Percentiles rank a stretch among this genome's conserved stretches.
Evolutionary conservation across 2,329 filamentous ascomycete genomes (phyloP).

Genomic region (Diaporthe vexans): DNA sequence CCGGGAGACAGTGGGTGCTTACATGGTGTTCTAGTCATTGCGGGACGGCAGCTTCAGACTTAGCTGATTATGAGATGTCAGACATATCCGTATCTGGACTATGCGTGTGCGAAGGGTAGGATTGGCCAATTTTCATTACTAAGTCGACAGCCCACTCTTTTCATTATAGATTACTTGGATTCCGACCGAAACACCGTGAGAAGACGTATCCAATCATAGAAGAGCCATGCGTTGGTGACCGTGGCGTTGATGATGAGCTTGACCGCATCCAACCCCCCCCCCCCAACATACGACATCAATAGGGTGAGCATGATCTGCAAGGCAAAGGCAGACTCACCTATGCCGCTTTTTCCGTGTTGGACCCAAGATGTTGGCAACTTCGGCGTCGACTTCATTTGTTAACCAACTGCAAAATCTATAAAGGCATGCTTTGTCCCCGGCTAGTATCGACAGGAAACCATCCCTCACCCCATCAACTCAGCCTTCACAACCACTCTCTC

Average conservation of each 20-base stretch:
- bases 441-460: background rate
- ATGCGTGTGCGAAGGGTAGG: background rate
- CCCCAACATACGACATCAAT: background rate
- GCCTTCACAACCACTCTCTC: no score
- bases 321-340: background rate
- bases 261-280: background rate
- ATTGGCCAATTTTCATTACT: background rate
- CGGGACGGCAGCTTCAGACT: background rate
- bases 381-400: no score
- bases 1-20: background rate
- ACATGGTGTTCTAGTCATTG: conserved; percentile 2
- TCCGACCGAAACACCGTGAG: background rate
- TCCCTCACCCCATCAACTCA: background rate
- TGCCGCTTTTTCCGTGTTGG: background rate
- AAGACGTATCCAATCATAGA: background rate
- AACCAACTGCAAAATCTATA: background rate
- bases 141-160: background rate
- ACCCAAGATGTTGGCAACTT: background rate
- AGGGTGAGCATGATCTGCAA: background rate
- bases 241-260: background rate
- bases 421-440: background rate
- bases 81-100: background rate
- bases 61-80: background rate
- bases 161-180: background rate
- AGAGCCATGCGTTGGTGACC: no score